These are phyloP conservation scores for Fusarium robinianum DNA, from an alignment of 2,329 filamentous ascomycete genomes.

Conservation along the genomic window DNA sequence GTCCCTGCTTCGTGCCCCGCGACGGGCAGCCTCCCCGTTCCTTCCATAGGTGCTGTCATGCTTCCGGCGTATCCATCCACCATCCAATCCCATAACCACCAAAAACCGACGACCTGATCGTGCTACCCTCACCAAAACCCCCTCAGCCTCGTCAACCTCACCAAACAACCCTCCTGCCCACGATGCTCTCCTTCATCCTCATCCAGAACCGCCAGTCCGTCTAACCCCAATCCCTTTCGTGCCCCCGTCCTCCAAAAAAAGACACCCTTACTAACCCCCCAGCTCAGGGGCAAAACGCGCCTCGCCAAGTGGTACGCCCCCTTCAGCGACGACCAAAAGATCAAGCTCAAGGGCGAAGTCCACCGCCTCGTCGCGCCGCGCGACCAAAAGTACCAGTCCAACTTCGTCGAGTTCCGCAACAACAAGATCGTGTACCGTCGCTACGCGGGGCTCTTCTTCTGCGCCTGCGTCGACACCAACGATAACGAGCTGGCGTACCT, in stretches of 20 bases:
- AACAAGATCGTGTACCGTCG: constrained; percentile 97
- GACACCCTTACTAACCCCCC: constrained; percentile 7
- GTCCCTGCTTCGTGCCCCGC: constrained; percentile 14
- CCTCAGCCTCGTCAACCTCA: constrained; percentile 8
- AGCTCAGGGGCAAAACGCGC: constrained; percentile 87
- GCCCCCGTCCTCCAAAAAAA: not conserved
- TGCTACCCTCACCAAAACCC: constrained; percentile 1
- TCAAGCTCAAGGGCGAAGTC: constrained; percentile 98
- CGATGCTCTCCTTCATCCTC: constrained; percentile 81
- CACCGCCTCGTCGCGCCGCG: constrained; percentile 96
- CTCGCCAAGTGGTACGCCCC: constrained; percentile 99
- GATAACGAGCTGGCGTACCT: constrained; percentile 97
- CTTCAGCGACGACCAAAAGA: constrained; percentile 98
- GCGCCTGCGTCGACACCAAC: constrained; percentile 97
- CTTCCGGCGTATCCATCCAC: constrained; percentile 26
- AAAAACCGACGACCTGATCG: not conserved
- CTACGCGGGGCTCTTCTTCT: constrained; percentile 98
- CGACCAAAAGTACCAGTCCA: constrained; percentile 99
- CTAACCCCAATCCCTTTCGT: not conserved
- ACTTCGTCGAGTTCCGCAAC: constrained; percentile 95
- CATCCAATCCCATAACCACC: constrained; percentile 5
- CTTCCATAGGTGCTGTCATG: constrained; percentile 2
- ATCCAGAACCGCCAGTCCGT: constrained; percentile 85
- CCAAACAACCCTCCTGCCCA: constrained; percentile 3
- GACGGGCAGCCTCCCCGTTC: constrained; percentile 24